These are phyloP conservation scores for Lithospermum erythrorhizon DNA, from an alignment of 257 asterid genomes.

Conservation along the genomic window DNA sequence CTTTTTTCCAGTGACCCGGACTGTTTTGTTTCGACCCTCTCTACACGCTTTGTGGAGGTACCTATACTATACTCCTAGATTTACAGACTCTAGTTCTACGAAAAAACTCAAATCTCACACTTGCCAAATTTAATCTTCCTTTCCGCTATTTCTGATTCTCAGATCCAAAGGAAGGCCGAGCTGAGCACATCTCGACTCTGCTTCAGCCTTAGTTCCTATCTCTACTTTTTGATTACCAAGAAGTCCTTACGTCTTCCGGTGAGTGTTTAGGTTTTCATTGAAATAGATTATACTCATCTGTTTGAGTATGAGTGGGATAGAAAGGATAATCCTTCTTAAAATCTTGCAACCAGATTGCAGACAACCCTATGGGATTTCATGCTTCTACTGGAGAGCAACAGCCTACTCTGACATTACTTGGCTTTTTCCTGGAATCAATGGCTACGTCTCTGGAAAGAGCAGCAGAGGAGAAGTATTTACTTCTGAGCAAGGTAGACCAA, in stretches of 20 bases:
- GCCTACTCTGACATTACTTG: constrained; percentile 62
- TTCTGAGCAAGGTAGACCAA: constrained; percentile 64
- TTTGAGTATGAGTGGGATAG: neutral
- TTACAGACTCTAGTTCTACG: neutral
- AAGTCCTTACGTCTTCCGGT: constrained; percentile 77
- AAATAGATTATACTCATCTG: neutral
- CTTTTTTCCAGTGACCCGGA: constrained; percentile 60
- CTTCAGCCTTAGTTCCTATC: constrained; percentile 89
- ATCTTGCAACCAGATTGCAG: constrained; percentile 48
- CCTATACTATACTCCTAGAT: neutral
- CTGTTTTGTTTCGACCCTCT: constrained; percentile 34
- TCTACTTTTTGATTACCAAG: constrained; percentile 69
- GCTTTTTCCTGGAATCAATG: constrained; percentile 50
- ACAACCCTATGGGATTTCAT: constrained; percentile 36
- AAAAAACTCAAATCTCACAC: neutral
- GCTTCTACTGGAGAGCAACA: constrained; percentile 51
- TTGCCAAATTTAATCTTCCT: neutral
- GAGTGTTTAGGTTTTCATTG: constrained; percentile 5
- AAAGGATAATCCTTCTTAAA: neutral
- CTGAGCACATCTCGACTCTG: constrained; percentile 60
- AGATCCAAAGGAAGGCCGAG: constrained; percentile 61
- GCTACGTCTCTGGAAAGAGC: constrained; percentile 60
- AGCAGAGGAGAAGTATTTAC: constrained; percentile 69
- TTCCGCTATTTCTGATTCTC: constrained; percentile 14
- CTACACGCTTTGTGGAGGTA: constrained; percentile 58